A percentile compares a stretch with the other conserved stretches of the same genome.
Conservation (phyloP, 2,329 filamentous ascomycete genomes). For the Aspergillus novofumigatus region DNA sequence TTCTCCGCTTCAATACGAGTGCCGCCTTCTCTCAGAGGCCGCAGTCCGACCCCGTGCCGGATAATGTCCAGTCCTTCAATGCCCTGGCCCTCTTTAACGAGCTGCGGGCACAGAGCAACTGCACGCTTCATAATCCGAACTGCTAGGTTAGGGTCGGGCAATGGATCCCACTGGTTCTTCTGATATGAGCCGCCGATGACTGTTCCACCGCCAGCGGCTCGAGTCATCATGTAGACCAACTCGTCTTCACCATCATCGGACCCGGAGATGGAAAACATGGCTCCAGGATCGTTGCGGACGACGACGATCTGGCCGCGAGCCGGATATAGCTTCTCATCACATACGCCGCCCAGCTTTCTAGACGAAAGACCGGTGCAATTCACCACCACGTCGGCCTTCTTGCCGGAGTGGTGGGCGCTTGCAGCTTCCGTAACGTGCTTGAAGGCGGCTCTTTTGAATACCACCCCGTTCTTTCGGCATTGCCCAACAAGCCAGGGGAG, state of each 20-base stretch:
- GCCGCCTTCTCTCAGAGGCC: constrained; percentile 70
- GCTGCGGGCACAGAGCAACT: constrained; percentile 32
- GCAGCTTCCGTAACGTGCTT: constrained; percentile 71
- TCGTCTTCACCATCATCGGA: constrained; percentile 71
- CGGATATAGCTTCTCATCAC: constrained; percentile 68
- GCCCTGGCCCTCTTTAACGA: constrained; percentile 54
- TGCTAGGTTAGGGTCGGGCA: constrained; percentile 75
- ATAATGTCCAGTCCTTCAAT: constrained; percentile 71
- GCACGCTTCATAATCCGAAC: constrained; percentile 74
- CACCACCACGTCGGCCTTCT: constrained; percentile 63
- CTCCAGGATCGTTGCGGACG: constrained; percentile 70
- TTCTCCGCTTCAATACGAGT: constrained; percentile 70
- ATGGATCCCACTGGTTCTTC: constrained; percentile 71
- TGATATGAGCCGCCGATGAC: constrained; percentile 84
- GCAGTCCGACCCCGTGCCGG: constrained; percentile 75
- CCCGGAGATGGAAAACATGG: constrained; percentile 67
- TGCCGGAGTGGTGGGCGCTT: constrained; percentile 53
- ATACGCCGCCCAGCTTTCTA: constrained; percentile 72
- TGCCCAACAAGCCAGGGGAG: constrained; percentile 79
- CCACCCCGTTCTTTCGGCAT: constrained; percentile 68
- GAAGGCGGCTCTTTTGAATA: constrained; percentile 60
- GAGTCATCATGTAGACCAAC: constrained; percentile 74
- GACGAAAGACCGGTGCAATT: constrained; percentile 83
- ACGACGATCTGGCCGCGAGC: constrained; percentile 79
- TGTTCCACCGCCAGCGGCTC: constrained; percentile 72